Evolutionary conservation across 176 grass and related monocot genomes (phyloP).

Genomic region (Hsuehochloa calcarea): DNA sequence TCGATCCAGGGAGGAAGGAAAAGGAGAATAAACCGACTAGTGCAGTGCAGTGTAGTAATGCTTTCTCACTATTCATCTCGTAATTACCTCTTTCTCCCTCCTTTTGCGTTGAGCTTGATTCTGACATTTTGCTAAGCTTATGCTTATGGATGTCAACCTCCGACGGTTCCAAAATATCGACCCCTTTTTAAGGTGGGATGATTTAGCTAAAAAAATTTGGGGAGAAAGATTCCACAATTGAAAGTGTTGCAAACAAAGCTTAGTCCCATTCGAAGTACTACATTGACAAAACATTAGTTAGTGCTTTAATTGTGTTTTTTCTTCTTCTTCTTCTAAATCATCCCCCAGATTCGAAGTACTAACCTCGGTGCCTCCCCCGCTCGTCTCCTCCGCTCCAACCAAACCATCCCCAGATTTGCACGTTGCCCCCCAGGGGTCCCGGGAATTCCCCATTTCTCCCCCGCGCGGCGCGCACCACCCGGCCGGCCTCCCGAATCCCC

Average conservation of each 20-base stretch:
- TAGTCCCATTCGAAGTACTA: neutral
- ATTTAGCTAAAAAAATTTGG: neutral
- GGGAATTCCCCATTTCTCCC: slow-evolving; percentile 16
- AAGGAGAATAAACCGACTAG: neutral
- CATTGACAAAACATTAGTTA: neutral
- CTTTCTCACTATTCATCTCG: neutral
- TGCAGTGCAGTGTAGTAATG: neutral
- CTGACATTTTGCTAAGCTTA: neutral
- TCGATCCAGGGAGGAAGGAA: neutral
- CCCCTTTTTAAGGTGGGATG: neutral
- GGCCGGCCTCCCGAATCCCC: slow-evolving; percentile 29
- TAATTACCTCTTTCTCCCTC: neutral
- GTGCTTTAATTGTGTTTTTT: no score
- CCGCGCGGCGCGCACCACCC: slow-evolving; percentile 29
- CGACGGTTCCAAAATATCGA: neutral
- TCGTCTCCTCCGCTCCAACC: slow-evolving; percentile 31
- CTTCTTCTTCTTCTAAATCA: neutral
- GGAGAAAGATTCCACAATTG: neutral
- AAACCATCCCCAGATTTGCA: slow-evolving; percentile 26
- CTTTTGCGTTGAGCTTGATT: neutral
- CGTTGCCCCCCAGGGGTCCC: slow-evolving; percentile 1
- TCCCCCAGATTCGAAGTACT: no score
- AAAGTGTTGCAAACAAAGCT: neutral
- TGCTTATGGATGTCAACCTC: neutral
- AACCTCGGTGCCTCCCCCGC: neutral